Percentiles rank a stretch among this genome's conserved stretches.
phyloP scores from a whole-genome alignment of 768 basidiomycete genomes.

The Hygrophorus russula region DNA sequence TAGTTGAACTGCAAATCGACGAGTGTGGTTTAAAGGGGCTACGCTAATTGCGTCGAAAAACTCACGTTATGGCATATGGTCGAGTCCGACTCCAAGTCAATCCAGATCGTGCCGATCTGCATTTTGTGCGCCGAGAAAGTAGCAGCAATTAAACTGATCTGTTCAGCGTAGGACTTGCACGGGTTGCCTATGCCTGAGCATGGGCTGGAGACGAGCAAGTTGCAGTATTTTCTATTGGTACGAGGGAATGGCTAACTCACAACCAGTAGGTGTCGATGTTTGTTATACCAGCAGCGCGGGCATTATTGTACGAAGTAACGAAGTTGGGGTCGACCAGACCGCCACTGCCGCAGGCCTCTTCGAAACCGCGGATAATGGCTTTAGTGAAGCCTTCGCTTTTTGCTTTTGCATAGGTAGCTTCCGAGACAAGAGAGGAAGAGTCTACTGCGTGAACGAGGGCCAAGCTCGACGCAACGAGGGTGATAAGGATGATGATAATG shows the following conservation, averaged over 20 bases:
- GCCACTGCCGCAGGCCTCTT: neutral
- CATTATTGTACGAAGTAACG: neutral
- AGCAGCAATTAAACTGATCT: neutral
- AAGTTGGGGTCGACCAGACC: neutral
- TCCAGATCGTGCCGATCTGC: neutral
- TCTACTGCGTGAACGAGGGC: neutral
- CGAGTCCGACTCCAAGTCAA: neutral
- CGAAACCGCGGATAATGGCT: neutral
- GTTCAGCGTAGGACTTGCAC: neutral
- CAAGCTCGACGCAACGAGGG: neutral
- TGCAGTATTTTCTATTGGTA: no score
- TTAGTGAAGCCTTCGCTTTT: slow-evolving; percentile 1
- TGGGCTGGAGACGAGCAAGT: neutral
- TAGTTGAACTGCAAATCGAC: neutral
- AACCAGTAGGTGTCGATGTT: slow-evolving; percentile 1
- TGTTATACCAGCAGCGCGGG: neutral
- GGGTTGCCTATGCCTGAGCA: neutral
- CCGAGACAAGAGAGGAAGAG: neutral
- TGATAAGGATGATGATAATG: neutral
- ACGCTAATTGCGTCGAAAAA: neutral
- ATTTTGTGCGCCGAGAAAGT: neutral
- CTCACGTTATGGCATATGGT: neutral
- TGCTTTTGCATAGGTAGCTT: neutral
- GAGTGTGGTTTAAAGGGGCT: neutral
- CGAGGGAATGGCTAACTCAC: no score